Percentiles rank a stretch among this genome's conserved stretches.
phyloP scores from a whole-genome alignment of 225 moss, liverwort and hornwort species.

The Thuidium tamariscinum region DNA sequence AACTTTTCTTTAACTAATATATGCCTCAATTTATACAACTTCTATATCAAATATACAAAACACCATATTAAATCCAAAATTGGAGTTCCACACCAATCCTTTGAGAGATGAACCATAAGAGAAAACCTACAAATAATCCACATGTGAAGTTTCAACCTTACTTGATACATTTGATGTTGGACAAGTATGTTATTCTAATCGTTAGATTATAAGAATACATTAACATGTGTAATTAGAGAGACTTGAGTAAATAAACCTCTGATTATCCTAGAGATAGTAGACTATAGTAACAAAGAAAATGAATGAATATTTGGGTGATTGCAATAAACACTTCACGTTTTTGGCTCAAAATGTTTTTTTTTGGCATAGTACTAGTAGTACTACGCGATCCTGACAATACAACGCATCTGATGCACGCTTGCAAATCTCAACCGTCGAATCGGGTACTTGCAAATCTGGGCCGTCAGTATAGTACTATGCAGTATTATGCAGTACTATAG shows the following conservation, averaged over 20 bases:
- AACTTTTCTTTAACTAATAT: neutral
- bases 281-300: neutral
- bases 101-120: neutral
- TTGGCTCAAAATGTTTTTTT: too few relatives aligned
- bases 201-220: neutral
- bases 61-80: rapidly evolving
- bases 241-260: neutral
- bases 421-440: too few relatives aligned
- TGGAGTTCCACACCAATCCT: rapidly evolving
- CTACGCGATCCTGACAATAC: too few relatives aligned
- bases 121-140: rapidly evolving
- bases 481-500: too few relatives aligned
- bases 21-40: neutral
- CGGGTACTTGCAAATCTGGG: too few relatives aligned
- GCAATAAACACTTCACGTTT: too few relatives aligned
- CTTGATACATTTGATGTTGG: neutral
- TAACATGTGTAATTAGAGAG: neutral
- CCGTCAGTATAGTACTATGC: too few relatives aligned
- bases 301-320: neutral
- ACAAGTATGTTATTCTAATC: neutral
- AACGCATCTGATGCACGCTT: too few relatives aligned
- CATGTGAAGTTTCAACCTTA: neutral
- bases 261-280: neutral
- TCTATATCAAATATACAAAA: neutral
- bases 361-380: too few relatives aligned